A percentile compares a stretch with the other conserved stretches of the same genome.
Conservation (phyloP, 495 filamentous ascomycete species). For the Penicillium fimorum region DNA sequence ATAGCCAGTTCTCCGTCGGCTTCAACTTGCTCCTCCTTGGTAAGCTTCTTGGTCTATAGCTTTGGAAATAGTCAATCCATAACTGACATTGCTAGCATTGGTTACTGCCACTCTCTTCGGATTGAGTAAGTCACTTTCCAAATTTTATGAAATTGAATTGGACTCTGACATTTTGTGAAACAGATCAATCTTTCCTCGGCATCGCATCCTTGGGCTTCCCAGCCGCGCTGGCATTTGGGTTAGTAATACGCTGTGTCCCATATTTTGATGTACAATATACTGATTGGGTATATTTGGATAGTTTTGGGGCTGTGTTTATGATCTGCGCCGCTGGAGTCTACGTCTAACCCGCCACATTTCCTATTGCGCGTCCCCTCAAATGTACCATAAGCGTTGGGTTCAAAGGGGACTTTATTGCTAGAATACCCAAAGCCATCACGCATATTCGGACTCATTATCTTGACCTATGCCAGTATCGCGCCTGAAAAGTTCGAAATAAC, state of each 20-base stretch:
- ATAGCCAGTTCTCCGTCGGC: conserved; percentile 77
- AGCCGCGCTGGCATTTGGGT: conserved; percentile 88
- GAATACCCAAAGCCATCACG: conserved; percentile 31
- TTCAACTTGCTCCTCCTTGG: conserved; percentile 73
- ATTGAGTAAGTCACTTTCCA: conserved; percentile 61
- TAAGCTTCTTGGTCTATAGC: conserved; percentile 29
- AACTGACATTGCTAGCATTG: conserved; percentile 44
- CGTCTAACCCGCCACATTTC: conserved; percentile 65
- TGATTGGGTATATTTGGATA: conserved; percentile 34
- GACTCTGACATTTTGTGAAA: conserved; percentile 13
- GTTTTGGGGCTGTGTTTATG: conserved; percentile 94
- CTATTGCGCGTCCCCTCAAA: conserved; percentile 23
- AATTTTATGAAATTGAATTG: not conserved
- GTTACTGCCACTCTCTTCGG: conserved; percentile 71
- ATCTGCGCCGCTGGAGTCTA: conserved; percentile 98
- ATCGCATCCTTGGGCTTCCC: conserved; percentile 79
- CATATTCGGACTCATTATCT: conserved; percentile 13
- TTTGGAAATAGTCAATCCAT: conserved; percentile 12
- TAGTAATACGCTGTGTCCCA: conserved; percentile 32
- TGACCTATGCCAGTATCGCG: conserved; percentile 12
- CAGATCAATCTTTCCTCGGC: conserved; percentile 83
- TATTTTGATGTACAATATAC: not conserved
- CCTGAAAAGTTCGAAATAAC: conserved; percentile 11
- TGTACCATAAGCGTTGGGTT: conserved; percentile 43
- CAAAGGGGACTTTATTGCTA: conserved; percentile 38